Base-by-base conservation (phyloP, 371 early-diverging fungal species). In the Rhizopus delemar region DNA sequence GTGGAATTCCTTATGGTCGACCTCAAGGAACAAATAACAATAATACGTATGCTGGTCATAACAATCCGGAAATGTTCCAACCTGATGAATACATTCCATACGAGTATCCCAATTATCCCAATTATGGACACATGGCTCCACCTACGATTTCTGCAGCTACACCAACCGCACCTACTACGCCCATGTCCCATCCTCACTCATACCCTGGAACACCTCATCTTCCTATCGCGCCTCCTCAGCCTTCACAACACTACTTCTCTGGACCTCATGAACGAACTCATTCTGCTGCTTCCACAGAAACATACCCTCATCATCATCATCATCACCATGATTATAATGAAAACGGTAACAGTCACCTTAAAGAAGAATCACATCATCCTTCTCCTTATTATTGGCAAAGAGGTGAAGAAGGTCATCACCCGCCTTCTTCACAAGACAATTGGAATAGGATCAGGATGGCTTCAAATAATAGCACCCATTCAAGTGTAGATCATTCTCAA, bases 1-100 rank as follows among this genome's bases (percentile, higher is more conserved):
- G 22, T 22, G 90, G 89, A 71, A 89, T 88, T 57, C 88, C 86
- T 46, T 51, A 45, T 41, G 39, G 53, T 48, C 31, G 36, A 41
- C 13, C 54, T 34, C 28, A 35, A 36, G 48, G 46, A 22, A 38
- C 45, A 41, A 33, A 38, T 46, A 29, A 49, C 43, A 43, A 41
- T 43, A 54, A 57, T 53, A 12, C 57, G 28, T 59, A 38, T 45
- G 54, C 33, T 68, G 63, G 53, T 54, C 49, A 43, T 29, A 45
- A 36, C 36, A 36, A 60, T 9, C 28, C 63, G 32, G 65, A 54
- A 16, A 45, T 65, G 56, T 58, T 58, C 39, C 51, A 56, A 22
- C 53, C 54, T 33, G 13, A 56, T 28, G 61, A 60, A 11, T 60
- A 60, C 31, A 36, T 55, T 45, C 35, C 60, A 33, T 60, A 56